phyloP scores from a whole-genome alignment of 164 flowering plant species.

The Berberis vulgaris region DNA sequence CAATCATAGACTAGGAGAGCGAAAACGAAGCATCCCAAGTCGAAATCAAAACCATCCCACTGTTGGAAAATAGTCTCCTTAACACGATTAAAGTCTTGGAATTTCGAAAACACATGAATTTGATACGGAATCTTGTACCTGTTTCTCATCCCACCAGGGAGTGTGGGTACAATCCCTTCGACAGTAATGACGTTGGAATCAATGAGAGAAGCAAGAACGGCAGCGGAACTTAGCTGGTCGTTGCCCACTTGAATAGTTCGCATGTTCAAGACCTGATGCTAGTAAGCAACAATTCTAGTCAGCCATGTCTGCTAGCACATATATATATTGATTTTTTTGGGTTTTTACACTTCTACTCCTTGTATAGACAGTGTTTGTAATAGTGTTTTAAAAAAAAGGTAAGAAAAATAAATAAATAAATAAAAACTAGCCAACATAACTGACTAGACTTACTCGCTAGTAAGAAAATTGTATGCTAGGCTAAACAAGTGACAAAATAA shows the following conservation, averaged over 20 bases:
- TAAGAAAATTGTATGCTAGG: too few relatives aligned
- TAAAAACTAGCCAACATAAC: too few relatives aligned
- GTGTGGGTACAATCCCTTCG: slow-evolving; percentile 60
- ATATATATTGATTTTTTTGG: too few relatives aligned
- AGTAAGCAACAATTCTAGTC: too few relatives aligned
- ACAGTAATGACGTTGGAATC: slow-evolving; percentile 31
- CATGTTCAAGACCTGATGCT: slow-evolving; percentile 43
- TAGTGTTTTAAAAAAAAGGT: too few relatives aligned
- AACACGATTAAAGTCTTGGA: slow-evolving; percentile 29
- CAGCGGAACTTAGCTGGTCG: slow-evolving; percentile 48
- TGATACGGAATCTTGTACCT: slow-evolving; percentile 48
- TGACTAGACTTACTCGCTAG: too few relatives aligned
- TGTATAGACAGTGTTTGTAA: too few relatives aligned
- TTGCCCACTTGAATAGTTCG: slow-evolving; percentile 57
- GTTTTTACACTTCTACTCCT: too few relatives aligned
- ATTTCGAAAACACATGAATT: slow-evolving; percentile 52
- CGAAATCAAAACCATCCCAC: slow-evolving; percentile 45
- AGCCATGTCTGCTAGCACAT: too few relatives aligned
- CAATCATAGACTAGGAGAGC: slow-evolving; percentile 53
- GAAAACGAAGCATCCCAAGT: slow-evolving; percentile 26
- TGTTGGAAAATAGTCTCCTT: slow-evolving; percentile 14
- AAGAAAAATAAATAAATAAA: too few relatives aligned
- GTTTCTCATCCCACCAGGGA: slow-evolving; percentile 18
- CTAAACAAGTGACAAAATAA: too few relatives aligned
- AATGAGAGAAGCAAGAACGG: slow-evolving; percentile 53